These are phyloP conservation scores for Polyporus tsugae DNA, from an alignment of 1,284 basidiomycete species.

Conservation along the genomic window DNA sequence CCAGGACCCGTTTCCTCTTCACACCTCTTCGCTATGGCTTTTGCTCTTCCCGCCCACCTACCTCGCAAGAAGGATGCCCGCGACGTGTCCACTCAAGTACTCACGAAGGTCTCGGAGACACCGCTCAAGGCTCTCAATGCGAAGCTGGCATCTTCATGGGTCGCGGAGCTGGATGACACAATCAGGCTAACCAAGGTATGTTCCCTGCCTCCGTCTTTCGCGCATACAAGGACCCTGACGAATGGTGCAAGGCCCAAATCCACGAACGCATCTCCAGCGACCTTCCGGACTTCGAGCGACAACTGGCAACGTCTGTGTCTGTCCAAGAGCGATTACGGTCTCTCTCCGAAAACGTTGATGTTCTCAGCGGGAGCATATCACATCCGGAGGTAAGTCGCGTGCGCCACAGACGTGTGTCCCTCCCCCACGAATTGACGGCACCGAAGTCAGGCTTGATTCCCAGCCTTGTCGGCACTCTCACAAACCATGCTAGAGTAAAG, in stretches of 20 bases:
- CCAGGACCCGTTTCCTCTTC: too few relatives aligned
- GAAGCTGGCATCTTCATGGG: conserved; percentile 69
- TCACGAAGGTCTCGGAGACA: conserved; percentile 72
- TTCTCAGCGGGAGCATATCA: conserved; percentile 57
- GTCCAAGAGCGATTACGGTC: conserved; percentile 65
- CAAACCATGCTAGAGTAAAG: conserved; percentile 63
- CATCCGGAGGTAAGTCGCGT: conserved; percentile 59
- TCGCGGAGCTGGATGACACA: conserved; percentile 71
- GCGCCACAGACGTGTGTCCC: conserved; percentile 7
- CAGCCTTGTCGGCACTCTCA: conserved; percentile 57
- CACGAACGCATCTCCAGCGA: conserved; percentile 73
- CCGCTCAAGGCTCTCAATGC: conserved; percentile 65
- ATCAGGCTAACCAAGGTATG: conserved; percentile 75
- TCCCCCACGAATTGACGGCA: conserved; percentile 14
- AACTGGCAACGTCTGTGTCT: conserved; percentile 66
- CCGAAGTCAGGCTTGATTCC: conserved; percentile 72
- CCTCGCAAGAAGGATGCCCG: conserved; percentile 61
- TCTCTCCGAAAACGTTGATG: conserved; percentile 61
- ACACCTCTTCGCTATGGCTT: conserved; percentile 61
- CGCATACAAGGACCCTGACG: conserved; percentile 4
- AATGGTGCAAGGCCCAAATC: conserved; percentile 58
- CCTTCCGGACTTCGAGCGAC: conserved; percentile 67
- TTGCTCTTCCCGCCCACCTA: conserved; percentile 73
- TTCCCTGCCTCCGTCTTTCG: not conserved
- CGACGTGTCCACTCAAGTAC: conserved; percentile 72